Base-by-base conservation (phyloP, 495 filamentous ascomycete species). In the Tuber aestivum region DNA sequence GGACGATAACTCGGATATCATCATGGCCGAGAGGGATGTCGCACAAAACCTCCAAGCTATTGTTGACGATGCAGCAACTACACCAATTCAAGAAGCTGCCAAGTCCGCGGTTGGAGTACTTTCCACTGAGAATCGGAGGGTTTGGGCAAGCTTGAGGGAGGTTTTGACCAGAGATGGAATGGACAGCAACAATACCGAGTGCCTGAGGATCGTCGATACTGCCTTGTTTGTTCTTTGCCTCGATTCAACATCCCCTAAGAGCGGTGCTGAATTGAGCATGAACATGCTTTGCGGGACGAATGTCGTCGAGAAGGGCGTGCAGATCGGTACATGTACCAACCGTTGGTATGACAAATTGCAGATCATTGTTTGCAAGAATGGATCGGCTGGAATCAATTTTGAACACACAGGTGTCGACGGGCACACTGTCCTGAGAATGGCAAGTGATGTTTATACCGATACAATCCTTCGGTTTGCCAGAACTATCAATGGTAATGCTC, bases 331-430 rank as follows among this genome's bases (percentile, higher is more conserved):
- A 45, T 99, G 95, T 84, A 97, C 95, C 21, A 99, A 99, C 83
- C 88, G 95, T 72, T 99, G 95, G 95, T 99, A 99, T 82, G 95
- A 99, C 84, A 99, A 99, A 85, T 88, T 99, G 40, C 95, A 99
- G 83, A 98, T 99, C 77, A 99, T 99, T 73, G 95, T 99, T 56
- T 98, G 96, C 88, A 96, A 97, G 86, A 99, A 97, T 85, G 95
- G 95, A 16, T 95, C 92, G 77, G 95, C 95, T 0, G 95, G 95
- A 41, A 98, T 99, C 89, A 99, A 99, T 84, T 97, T 98, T 78
- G 95, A 99, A 83, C 95, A 99, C 83, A 99, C 95, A 0, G 96
- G 96, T 78, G 95, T 99, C 9, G 95, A 99, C 83, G 95, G 95
- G 21, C 95, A 99, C 82, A 99, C 95, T 2, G 96, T 99, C 7